phyloP scores from a whole-genome alignment of 2,329 filamentous ascomycete genomes.

The Alternaria hordeiaustralica region DNA sequence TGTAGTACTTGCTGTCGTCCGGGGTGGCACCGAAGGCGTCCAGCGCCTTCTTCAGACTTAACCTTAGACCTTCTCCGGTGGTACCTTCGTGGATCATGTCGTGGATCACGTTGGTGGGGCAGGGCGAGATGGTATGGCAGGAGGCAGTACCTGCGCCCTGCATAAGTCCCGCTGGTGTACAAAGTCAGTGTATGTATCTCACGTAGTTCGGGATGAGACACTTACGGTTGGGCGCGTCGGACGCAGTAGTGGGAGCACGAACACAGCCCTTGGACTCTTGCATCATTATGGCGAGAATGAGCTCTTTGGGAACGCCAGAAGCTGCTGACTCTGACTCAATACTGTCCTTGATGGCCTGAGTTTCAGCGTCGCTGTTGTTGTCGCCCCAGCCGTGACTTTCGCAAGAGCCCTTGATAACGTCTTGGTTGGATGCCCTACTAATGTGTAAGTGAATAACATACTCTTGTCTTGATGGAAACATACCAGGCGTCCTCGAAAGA shows the following conservation, averaged over 20 bases:
- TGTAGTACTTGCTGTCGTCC: constrained; percentile 53
- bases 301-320: constrained; percentile 48
- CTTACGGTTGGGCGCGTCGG: constrained; percentile 48
- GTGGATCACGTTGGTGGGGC: constrained; percentile 35
- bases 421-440: constrained; percentile 42
- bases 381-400: constrained; percentile 38
- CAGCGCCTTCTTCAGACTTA: constrained; percentile 53
- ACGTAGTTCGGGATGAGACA: neutral
- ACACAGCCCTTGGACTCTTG: constrained; percentile 58
- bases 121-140: constrained; percentile 51
- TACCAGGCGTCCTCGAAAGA: constrained; percentile 46
- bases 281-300: constrained; percentile 55
- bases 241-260: constrained; percentile 52
- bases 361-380: constrained; percentile 51
- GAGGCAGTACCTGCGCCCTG: constrained; percentile 47
- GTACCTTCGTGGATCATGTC: constrained; percentile 55
- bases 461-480: neutral
- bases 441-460: constrained; percentile 1
- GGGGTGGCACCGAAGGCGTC: constrained; percentile 22
- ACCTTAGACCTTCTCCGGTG: constrained; percentile 51
- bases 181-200: neutral
- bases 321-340: constrained; percentile 41
- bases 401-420: constrained; percentile 48
- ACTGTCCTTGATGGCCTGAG: constrained; percentile 46
- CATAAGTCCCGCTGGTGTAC: constrained; percentile 51